These are phyloP conservation scores for Hypoxylon sp. DNA, from an alignment of 2,329 filamentous ascomycete species.

Conservation along the genomic window DNA sequence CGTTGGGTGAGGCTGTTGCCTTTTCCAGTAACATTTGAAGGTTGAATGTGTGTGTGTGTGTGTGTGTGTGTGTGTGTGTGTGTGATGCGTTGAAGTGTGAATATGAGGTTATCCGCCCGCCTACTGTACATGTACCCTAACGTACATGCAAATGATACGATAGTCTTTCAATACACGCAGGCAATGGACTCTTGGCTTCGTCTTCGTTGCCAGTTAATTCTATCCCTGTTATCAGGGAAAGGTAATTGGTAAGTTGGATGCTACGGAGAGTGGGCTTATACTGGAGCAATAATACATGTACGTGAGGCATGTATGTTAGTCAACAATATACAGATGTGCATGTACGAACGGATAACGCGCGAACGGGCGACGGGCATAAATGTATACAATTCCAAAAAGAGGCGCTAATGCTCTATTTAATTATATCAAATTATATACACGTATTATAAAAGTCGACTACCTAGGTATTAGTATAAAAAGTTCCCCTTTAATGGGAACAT, in stretches of 20 bases:
- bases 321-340: neutral
- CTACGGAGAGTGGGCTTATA: neutral
- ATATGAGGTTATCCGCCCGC: neutral
- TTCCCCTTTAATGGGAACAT: conserved; percentile 6
- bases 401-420: neutral
- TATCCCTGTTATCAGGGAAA: neutral
- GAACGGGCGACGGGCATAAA: neutral
- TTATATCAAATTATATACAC: no score
- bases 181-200: neutral
- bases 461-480: neutral
- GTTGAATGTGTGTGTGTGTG: neutral
- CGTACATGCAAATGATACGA: neutral
- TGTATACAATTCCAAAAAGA: neutral
- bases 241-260: neutral
- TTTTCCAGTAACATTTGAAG: neutral
- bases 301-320: neutral
- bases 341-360: no score
- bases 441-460: neutral
- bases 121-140: neutral
- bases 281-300: neutral
- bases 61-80: neutral
- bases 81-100: neutral
- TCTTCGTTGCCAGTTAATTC: neutral
- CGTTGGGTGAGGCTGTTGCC: conserved; percentile 1
- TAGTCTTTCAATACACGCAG: neutral